A percentile compares a stretch with the other conserved stretches of the same genome.
These are phyloP conservation scores for Saprolegnia diclina DNA, from an alignment of 352 stramenopile genomes.

Conservation along the genomic window DNA sequence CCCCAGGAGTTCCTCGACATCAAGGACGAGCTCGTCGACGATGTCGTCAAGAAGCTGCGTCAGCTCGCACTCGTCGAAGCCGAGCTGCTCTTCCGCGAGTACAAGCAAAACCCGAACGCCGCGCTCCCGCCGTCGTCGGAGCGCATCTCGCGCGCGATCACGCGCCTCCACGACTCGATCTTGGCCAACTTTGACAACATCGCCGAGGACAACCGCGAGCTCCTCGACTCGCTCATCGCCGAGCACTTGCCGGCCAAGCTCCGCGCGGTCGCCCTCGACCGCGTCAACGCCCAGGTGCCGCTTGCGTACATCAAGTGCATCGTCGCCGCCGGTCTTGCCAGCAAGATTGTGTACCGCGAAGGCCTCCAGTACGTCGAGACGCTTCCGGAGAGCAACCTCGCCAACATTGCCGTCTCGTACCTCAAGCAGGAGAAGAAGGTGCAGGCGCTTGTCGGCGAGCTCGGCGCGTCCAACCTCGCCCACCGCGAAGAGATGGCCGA, in stretches of 20 bases:
- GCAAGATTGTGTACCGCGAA: constrained; percentile 98
- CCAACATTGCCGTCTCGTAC: constrained; percentile 89
- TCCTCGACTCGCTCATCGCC: constrained; percentile 81
- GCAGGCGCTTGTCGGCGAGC: constrained; percentile 68
- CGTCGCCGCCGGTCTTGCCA: constrained; percentile 92
- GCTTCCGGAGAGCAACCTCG: constrained; percentile 88
- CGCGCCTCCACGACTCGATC: constrained; percentile 93
- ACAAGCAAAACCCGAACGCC: constrained; percentile 80
- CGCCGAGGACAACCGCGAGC: constrained; percentile 67
- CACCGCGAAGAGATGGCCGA: constrained; percentile 69
- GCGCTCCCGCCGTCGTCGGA: constrained; percentile 90
- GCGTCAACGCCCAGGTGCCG: constrained; percentile 89
- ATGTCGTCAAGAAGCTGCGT: constrained; percentile 94
- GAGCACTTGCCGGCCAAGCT: constrained; percentile 93
- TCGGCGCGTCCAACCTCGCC: constrained; percentile 42
- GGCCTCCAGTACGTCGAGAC: constrained; percentile 93
- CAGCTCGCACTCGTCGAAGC: constrained; percentile 91
- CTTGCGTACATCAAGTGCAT: constrained; percentile 96
- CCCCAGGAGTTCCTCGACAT: constrained; percentile 95
- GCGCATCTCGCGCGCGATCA: constrained; percentile 95
- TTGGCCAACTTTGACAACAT: constrained; percentile 89
- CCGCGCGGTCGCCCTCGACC: constrained; percentile 90
- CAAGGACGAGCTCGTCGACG: constrained; percentile 90
- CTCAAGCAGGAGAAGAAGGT: constrained; percentile 94
- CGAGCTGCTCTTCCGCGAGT: constrained; percentile 97